Evolutionary conservation across 495 filamentous ascomycete genomes (phyloP).

Genomic region (Podospora sp.): DNA sequence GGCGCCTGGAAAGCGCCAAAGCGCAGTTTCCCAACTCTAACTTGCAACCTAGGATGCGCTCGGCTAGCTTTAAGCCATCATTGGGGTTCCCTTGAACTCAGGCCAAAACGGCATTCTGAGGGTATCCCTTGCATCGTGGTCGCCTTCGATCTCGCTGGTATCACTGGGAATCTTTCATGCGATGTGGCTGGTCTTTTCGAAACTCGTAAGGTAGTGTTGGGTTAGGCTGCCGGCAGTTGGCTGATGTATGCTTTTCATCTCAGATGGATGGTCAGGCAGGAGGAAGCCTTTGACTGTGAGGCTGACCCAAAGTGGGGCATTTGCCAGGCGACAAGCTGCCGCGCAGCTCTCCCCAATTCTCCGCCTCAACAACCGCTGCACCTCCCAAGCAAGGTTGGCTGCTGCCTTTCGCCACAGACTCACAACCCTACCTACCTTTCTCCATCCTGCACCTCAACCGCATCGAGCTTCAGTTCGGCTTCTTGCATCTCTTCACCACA

Average conservation of each 20-base stretch:
- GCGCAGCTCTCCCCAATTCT: conserved; percentile 25
- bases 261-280: conserved; percentile 9
- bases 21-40: no score
- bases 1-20: no score
- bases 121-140: no score
- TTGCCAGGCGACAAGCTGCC: conserved; percentile 16
- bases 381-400: neutral
- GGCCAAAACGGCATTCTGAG: no score
- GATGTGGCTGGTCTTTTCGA: neutral
- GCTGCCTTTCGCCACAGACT: conserved; percentile 19
- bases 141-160: no score
- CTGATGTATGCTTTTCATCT: no score
- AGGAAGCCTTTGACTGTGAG: conserved; percentile 5
- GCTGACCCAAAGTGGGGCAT: conserved; percentile 13
- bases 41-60: no score
- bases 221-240: conserved; percentile 2
- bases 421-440: conserved; percentile 1
- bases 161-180: no score
- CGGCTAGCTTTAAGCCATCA: no score
- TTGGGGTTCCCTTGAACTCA: no score
- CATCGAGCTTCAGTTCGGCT: conserved; percentile 6
- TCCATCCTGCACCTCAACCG: neutral
- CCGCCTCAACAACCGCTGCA: conserved; percentile 15
- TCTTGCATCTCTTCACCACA: conserved; percentile 18
- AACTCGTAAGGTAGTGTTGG: neutral